Evolutionary conservation across 2,329 filamentous ascomycete genomes (phyloP), one percentile per base, ranked within the genome.

Genomic region (Exophiala dermatitidis): DNA sequence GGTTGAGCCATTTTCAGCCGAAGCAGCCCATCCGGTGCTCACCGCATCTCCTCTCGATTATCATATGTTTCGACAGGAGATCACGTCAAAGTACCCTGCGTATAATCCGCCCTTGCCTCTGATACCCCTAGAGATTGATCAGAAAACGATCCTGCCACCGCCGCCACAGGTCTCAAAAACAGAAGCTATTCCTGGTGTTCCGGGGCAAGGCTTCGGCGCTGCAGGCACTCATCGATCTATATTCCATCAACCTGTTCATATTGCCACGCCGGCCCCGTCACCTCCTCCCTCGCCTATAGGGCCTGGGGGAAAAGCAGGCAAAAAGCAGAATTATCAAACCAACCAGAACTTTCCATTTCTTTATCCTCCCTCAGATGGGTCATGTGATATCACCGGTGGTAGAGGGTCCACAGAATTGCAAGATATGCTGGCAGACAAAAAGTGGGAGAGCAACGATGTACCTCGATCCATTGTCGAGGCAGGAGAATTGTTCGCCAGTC

Each of bases 311-410:
- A 98, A 97, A 69, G 88, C 87, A 48, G 90, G 86, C 0, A 98
- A 98, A 76, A 98, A 98, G 67, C 93, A 98, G 66, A 98, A 97
- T 63, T 98, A 98, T 65, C 93, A 98, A 69, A 98, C 93, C 0
- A 98, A 98, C 66, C 93, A 98, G 64, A 93, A 96, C 66, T 97
- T 98, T 60, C 93, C 93, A 0, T 97, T 98, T 66, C 83, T 98
- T 73, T 98, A 98, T 63, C 93, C 93, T 1, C 93, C 93, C 1
- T 74, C 96, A 12, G 91, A 96, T 69, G 85, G 84, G 57, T 85
- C 83, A 28, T 95, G 90, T 70, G 95, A 95, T 66, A 87, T 85
- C 62, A 84, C 91, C 36, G 91, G 93, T 47, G 91, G 91, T 1
- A 96, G 95, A 67, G 90, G 90, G 8, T 81, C 79, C 19, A 87